Percentiles rank a stretch among this genome's conserved stretches.
Conservation (phyloP, 2,329 filamentous ascomycete species). For the Elsinoe ampelina region DNA sequence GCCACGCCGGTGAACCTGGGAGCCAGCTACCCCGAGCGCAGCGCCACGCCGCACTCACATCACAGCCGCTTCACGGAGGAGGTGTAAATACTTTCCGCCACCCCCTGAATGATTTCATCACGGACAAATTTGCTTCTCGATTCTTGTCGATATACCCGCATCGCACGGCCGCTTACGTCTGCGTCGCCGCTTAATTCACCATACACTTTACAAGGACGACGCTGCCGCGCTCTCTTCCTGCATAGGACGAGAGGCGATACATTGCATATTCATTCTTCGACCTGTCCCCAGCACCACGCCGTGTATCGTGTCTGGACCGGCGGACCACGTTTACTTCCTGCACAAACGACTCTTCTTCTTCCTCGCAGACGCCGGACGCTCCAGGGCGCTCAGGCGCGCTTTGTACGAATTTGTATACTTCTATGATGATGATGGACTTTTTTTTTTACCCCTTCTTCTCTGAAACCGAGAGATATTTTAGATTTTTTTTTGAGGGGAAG, state of each 20-base stretch:
- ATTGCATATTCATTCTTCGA: neutral
- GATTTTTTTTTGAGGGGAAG: too few species aligned
- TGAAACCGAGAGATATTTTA: too few species aligned
- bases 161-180: neutral
- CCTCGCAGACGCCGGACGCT: neutral
- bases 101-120: neutral
- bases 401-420: neutral
- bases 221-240: too few species aligned
- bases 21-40: conserved; percentile 10
- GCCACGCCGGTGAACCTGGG: conserved; percentile 15
- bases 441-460: too few species aligned
- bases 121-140: neutral
- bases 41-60: conserved; percentile 15
- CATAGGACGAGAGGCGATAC: neutral
- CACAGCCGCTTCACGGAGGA: conserved; percentile 23
- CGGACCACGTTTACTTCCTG: neutral
- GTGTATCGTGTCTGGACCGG: too few species aligned
- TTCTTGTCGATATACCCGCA: neutral
- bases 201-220: too few species aligned
- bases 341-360: neutral
- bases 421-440: neutral
- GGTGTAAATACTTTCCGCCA: conserved; percentile 17
- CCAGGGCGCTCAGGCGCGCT: neutral
- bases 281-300: neutral
- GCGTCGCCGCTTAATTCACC: neutral